A percentile compares a stretch with the other conserved stretches of the same genome.
Evolutionary conservation across 2,329 filamentous ascomycete species (phyloP).

Genomic region (Dothistroma septosporum): DNA sequence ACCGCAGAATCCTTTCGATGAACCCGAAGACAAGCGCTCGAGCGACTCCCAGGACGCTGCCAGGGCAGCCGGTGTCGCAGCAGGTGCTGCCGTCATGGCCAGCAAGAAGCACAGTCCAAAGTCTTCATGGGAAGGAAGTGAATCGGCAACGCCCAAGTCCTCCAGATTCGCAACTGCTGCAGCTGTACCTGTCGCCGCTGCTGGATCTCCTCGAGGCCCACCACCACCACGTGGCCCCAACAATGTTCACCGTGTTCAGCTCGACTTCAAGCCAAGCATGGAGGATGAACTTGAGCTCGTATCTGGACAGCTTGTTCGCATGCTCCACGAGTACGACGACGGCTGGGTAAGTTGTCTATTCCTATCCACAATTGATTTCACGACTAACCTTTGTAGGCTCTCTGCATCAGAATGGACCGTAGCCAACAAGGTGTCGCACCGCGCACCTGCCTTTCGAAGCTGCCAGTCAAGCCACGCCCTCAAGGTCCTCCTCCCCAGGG

Average conservation of each 20-base stretch:
- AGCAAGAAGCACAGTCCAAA: slow-evolving; percentile 17
- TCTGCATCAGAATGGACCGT: slow-evolving; percentile 85
- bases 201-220: slow-evolving; percentile 28
- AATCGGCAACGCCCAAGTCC: slow-evolving; percentile 24
- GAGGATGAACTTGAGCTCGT: slow-evolving; percentile 82
- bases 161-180: slow-evolving; percentile 30
- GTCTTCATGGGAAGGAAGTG: slow-evolving; percentile 21
- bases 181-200: slow-evolving; percentile 41
- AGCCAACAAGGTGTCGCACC: slow-evolving; percentile 90
- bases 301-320: slow-evolving; percentile 76
- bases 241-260: slow-evolving; percentile 85
- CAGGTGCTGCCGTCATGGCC: slow-evolving; percentile 9
- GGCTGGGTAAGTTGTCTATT: slow-evolving; percentile 71
- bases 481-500: slow-evolving; percentile 49
- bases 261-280: slow-evolving; percentile 90
- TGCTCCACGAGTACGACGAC: slow-evolving; percentile 96
- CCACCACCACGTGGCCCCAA: slow-evolving; percentile 44
- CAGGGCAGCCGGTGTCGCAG: slow-evolving; percentile 8
- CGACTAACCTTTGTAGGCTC: slow-evolving; percentile 56
- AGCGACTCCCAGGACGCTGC: slow-evolving; percentile 10
- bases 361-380: neutral
- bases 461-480: slow-evolving; percentile 80
- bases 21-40: slow-evolving; percentile 21
- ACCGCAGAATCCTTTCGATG: slow-evolving; percentile 31
- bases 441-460: slow-evolving; percentile 85